phyloP scores from a whole-genome alignment of 2,329 filamentous ascomycete species.

The Fusarium torulosum region DNA sequence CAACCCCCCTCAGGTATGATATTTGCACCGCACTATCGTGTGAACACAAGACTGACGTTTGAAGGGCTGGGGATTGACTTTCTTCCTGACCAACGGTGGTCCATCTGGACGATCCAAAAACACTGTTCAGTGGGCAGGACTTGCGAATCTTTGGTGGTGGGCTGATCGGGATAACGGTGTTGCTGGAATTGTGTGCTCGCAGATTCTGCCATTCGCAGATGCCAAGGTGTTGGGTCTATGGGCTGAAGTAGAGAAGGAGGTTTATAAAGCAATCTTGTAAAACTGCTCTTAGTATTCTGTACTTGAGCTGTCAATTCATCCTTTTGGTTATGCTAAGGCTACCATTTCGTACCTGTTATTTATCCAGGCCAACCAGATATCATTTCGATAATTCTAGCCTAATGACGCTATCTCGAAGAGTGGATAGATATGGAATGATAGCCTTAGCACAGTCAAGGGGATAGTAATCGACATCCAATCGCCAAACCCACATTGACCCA shows the following conservation, averaged over 20 bases:
- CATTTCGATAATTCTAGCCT: no score
- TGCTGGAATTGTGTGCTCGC: constrained; percentile 63
- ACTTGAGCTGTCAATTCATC: background rate
- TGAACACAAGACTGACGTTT: background rate
- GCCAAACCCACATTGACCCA: background rate
- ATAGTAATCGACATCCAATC: background rate
- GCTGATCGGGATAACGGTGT: constrained; percentile 70
- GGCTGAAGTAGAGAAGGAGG: constrained; percentile 54
- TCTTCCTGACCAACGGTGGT: constrained; percentile 65
- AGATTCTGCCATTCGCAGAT: constrained; percentile 65
- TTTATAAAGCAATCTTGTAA: constrained; percentile 51
- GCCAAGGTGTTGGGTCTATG: constrained; percentile 57
- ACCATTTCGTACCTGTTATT: no score
- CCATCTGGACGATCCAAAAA: constrained; percentile 64
- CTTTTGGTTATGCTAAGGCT: no score
- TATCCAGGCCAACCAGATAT: no score
- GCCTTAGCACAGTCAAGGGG: no score
- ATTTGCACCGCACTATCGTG: fast-evolving
- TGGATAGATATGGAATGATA: no score
- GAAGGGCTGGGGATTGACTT: constrained; percentile 71
- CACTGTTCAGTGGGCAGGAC: constrained; percentile 69
- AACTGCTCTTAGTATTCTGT: no score
- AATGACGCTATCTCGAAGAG: no score
- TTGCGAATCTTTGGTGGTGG: constrained; percentile 74
- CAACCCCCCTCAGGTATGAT: constrained; percentile 61